These are phyloP conservation scores for Cucumis cinereus DNA, from an alignment of 306 rosid genomes.

Conservation along the genomic window DNA sequence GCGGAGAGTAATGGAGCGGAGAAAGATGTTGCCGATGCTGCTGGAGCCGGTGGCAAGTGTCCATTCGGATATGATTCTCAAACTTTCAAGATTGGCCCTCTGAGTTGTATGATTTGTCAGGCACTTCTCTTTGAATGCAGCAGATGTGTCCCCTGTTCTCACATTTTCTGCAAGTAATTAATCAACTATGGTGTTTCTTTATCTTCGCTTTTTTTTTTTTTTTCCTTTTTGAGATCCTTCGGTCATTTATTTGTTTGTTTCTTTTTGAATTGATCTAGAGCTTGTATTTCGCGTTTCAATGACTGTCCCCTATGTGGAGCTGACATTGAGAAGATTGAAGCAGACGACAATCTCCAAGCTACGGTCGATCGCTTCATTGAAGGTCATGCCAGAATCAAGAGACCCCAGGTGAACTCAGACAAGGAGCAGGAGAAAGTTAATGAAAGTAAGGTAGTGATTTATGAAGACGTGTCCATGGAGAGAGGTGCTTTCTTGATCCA, in stretches of 20 bases:
- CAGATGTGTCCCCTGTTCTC: constrained; percentile 79
- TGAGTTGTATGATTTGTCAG: constrained; percentile 77
- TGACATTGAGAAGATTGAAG: constrained; percentile 72
- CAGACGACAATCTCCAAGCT: constrained; percentile 57
- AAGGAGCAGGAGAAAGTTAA: constrained; percentile 26
- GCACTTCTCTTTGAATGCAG: constrained; percentile 30
- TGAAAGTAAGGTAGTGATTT: constrained; percentile 49
- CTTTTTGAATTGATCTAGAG: constrained; percentile 27
- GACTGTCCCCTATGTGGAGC: constrained; percentile 94
- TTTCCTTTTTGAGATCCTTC: not conserved
- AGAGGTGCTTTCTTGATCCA: constrained; percentile 95
- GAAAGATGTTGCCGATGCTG: not conserved
- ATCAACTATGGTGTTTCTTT: not conserved
- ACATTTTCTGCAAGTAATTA: constrained; percentile 65
- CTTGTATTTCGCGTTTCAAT: constrained; percentile 63
- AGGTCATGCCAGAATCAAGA: constrained; percentile 91
- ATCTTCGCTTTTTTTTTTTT: not conserved
- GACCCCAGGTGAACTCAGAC: constrained; percentile 37
- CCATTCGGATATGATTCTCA: constrained; percentile 80
- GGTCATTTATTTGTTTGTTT: not conserved
- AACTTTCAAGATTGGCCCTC: constrained; percentile 84
- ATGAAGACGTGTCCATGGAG: constrained; percentile 92
- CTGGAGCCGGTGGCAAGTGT: constrained; percentile 39
- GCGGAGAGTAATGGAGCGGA: not conserved
- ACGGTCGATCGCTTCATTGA: constrained; percentile 86